Conservation (phyloP, 140 eudicot species). For the Anethum foeniculum region DNA sequence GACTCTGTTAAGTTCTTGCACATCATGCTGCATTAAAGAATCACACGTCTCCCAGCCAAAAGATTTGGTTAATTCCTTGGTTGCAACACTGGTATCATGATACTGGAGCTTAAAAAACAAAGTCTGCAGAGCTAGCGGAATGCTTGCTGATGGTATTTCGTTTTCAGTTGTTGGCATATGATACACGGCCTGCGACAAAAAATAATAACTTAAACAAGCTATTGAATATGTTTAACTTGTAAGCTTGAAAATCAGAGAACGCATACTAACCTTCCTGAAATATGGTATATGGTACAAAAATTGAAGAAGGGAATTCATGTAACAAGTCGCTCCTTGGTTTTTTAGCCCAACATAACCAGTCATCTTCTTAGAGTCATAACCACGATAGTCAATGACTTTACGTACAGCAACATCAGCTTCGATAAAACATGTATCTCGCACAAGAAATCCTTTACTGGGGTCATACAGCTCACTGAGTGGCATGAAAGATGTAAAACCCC, state of each 20-base stretch:
- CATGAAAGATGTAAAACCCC: conserved; percentile 93
- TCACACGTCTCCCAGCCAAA: conserved; percentile 94
- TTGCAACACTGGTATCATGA: conserved; percentile 81
- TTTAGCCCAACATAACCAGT: conserved; percentile 93
- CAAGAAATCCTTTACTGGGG: conserved; percentile 67
- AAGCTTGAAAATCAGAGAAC: not conserved
- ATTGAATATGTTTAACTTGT: not conserved
- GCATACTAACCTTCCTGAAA: conserved; percentile 76
- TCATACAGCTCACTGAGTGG: conserved; percentile 78
- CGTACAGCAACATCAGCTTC: conserved; percentile 92
- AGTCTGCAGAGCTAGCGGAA: conserved; percentile 88
- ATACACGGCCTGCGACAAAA: conserved; percentile 65
- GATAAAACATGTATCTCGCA: conserved; percentile 63
- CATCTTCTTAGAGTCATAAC: conserved; percentile 84
- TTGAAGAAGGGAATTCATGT: conserved; percentile 91
- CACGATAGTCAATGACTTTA: conserved; percentile 65
- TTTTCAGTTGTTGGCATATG: conserved; percentile 98
- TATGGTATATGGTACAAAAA: conserved; percentile 82
- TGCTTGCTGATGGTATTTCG: conserved; percentile 78
- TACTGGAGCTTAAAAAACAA: conserved; percentile 86
- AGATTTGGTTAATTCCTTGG: conserved; percentile 86
- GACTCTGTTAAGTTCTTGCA: conserved; percentile 89
- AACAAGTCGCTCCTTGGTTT: conserved; percentile 96
- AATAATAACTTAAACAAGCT: not conserved
- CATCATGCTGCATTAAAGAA: conserved; percentile 95